phyloP scores from a whole-genome alignment of 352 stramenopile species.

The Phytophthora meadii region DNA sequence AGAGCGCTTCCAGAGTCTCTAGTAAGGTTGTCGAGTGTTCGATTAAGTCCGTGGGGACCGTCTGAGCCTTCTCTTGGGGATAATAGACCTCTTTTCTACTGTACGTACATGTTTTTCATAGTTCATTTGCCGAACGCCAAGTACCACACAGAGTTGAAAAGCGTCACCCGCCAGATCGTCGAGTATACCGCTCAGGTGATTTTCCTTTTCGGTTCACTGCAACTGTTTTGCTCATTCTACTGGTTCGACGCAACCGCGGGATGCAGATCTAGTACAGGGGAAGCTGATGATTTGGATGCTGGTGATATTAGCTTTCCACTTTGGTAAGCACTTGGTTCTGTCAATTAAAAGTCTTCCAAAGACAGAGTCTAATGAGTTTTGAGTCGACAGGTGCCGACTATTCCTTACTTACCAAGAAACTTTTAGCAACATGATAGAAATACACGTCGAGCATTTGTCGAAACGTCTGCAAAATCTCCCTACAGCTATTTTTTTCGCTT shows the following conservation, averaged over 20 bases:
- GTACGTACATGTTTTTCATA: conserved; percentile 29
- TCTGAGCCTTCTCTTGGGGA: too few relatives aligned
- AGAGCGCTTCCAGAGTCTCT: conserved; percentile 28
- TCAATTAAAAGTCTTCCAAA: too few relatives aligned
- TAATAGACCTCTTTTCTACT: conserved; percentile 36
- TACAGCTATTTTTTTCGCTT: too few relatives aligned
- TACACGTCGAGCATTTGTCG: too few relatives aligned
- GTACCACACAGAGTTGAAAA: conserved; percentile 44
- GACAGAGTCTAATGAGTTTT: neutral
- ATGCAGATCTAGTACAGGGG: conserved; percentile 4
- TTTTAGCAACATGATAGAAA: too few relatives aligned
- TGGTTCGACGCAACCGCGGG: conserved; percentile 15
- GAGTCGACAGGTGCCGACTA: neutral
- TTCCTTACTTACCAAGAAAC: neutral
- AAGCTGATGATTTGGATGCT: conserved; percentile 16
- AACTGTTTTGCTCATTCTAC: conserved; percentile 22
- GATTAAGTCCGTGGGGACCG: neutral
- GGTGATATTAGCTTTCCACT: conserved; percentile 8
- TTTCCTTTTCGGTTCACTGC: conserved; percentile 33
- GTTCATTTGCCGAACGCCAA: conserved; percentile 33
- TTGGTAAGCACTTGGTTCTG: conserved; percentile 2
- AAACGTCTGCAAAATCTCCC: too few relatives aligned
- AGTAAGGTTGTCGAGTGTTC: conserved; percentile 9
- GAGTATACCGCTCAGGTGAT: conserved; percentile 9
- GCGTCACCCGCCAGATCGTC: conserved; percentile 20